These are phyloP conservation scores for Aechmea fasciata DNA, from an alignment of 176 grass and related monocot species.

Conservation along the genomic window DNA sequence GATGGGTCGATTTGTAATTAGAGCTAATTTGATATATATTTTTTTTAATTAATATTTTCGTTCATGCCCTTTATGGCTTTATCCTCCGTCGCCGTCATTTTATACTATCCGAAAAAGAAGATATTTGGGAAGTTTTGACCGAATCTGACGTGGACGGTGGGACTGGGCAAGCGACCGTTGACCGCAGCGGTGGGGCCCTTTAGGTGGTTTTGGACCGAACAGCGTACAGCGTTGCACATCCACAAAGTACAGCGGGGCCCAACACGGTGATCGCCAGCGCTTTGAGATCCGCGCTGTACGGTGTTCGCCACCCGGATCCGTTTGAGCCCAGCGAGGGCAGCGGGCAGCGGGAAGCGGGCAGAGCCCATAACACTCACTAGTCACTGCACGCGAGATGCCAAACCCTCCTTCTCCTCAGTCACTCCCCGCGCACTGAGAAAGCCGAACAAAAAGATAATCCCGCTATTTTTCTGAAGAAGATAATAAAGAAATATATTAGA, in stretches of 20 bases:
- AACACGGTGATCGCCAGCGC: neutral
- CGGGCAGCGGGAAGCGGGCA: constrained; percentile 5
- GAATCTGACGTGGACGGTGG: constrained; percentile 25
- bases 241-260: too few species aligned
- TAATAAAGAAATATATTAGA: neutral
- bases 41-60: too few species aligned
- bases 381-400: constrained; percentile 19
- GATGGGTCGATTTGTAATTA: too few species aligned
- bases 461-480: constrained; percentile 9
- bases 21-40: too few species aligned
- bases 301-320: constrained; percentile 8
- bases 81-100: too few species aligned
- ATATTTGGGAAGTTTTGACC: constrained; percentile 21
- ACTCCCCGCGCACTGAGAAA: neutral
- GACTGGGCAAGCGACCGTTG: constrained; percentile 11
- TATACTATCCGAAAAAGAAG: neutral
- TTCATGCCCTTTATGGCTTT: too few species aligned
- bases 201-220: constrained; percentile 1
- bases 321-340: neutral
- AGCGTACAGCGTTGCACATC: neutral
- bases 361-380: too few species aligned
- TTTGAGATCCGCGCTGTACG: constrained; percentile 2
- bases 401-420: constrained; percentile 15
- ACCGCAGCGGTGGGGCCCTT: constrained; percentile 9
- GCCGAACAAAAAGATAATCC: constrained; percentile 1